Evolutionary conservation across 257 asterid genomes (phyloP), one percentile per base, ranked within the genome.

Genomic region (Solanum okadae): DNA sequence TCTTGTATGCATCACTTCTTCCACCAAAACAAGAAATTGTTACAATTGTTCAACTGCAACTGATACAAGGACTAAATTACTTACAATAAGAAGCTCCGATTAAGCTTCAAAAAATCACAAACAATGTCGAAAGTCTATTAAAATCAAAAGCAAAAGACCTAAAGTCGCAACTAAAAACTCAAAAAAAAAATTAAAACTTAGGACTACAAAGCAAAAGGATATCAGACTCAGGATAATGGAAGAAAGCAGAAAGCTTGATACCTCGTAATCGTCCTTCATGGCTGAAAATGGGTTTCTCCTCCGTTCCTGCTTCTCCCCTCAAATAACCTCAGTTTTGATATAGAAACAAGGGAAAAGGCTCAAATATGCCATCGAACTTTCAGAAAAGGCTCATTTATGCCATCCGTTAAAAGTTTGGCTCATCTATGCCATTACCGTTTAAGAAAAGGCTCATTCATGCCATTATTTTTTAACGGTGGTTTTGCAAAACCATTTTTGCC

Each of bases 241-340:
- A 42, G n/a, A 25, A 20, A 71, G 12, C 12, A 75, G 68, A 72
- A 44, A 44, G 85, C n/a, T 88, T 9, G n/a, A 34, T 56, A 91
- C 93, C 90, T 91, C 91, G 75, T 88, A 89, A 63, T 89, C 93
- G 63, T 89, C 92, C 75, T 83, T 88, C 93, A 40, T 87, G 67
- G 23, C 14, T 65, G 72, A 71, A 71, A 37, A 29, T 49, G 68
- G 44, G 42, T n/a, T 86, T 2, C 10, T n/a, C 14, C 72, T 8
- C 8, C 11, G 44, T 5, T 7, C 10, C 46, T 63, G 27, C 65
- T 16, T 40, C 46, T 61, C 82, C 31, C 37, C 29, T 14, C 12
- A 42, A 42, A 38, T 8, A 16, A 29, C 40, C 31, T 20, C 44
- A 38, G 4, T 18, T 18, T 22, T 13, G 10, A 52, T 56, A 56